These are phyloP conservation scores for Afroboletus lepidellus DNA, from an alignment of 1,284 basidiomycete genomes.

Conservation along the genomic window DNA sequence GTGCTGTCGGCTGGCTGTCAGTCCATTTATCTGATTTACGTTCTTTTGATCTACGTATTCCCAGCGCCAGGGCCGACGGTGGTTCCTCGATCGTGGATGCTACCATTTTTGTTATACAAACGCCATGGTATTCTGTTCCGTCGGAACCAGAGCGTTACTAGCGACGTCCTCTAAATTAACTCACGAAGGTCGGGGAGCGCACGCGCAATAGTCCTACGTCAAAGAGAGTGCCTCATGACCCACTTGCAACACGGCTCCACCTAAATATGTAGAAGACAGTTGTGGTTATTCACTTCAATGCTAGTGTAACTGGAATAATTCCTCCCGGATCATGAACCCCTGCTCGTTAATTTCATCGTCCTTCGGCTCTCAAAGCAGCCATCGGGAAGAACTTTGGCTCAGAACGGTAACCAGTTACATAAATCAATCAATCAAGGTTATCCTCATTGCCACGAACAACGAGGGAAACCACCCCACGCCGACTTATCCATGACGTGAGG, in stretches of 20 bases:
- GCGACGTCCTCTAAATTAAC: not conserved
- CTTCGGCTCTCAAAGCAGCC: not conserved
- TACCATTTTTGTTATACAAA: not conserved
- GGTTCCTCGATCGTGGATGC: conserved; percentile 2
- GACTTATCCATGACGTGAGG: conserved; percentile 30
- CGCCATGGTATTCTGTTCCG: conserved; percentile 3
- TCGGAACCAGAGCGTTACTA: not conserved
- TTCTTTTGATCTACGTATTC: not conserved
- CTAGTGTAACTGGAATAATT: conserved; percentile 1
- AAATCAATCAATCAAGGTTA: conserved; percentile 10
- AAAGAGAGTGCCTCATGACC: not conserved
- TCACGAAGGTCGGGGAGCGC: conserved; percentile 3
- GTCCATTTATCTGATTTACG: not conserved
- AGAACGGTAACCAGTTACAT: too few species aligned
- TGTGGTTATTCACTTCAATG: not conserved
- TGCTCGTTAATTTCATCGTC: not conserved
- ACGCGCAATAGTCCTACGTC: not conserved
- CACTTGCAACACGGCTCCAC: not conserved
- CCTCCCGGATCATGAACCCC: not conserved
- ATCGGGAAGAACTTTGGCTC: not conserved
- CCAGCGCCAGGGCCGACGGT: not conserved
- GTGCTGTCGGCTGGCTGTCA: conserved; percentile 1
- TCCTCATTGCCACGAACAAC: conserved; percentile 11
- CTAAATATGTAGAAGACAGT: not conserved
- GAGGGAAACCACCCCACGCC: conserved; percentile 23